Percentiles rank a stretch among this genome's conserved stretches.
phyloP scores from a whole-genome alignment of 768 basidiomycete genomes.

The Termitomyces sp. region DNA sequence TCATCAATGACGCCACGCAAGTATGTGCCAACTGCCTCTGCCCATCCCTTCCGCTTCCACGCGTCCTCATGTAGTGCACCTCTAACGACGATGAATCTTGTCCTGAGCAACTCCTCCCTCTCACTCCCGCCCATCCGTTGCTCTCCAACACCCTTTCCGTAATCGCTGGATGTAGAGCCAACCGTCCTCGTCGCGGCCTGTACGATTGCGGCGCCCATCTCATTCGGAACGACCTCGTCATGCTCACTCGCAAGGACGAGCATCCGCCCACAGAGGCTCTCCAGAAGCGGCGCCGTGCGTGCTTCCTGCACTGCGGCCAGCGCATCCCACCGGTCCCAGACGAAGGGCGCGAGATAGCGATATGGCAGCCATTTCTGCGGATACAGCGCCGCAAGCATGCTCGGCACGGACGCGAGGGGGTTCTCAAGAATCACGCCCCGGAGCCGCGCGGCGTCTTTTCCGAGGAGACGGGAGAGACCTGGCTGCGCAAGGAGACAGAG shows the following conservation, averaged over 20 bases:
- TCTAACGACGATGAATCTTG: constrained; percentile 2
- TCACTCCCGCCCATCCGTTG: not conserved
- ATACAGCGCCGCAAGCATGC: constrained; percentile 43
- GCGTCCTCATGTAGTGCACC: constrained; percentile 19
- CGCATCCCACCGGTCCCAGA: constrained; percentile 45
- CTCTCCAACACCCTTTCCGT: not conserved
- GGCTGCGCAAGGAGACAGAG: constrained; percentile 31
- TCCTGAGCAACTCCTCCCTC: not conserved
- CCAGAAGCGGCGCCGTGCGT: constrained; percentile 6
- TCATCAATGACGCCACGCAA: not conserved
- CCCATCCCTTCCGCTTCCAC: constrained; percentile 15
- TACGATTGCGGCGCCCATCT: constrained; percentile 28
- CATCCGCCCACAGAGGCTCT: constrained; percentile 17
- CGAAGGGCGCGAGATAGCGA: constrained; percentile 38
- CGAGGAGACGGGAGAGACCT: constrained; percentile 3
- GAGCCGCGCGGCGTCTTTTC: constrained; percentile 14
- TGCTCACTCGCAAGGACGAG: constrained; percentile 35
- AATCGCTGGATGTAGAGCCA: too few species aligned
- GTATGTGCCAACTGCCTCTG: constrained; percentile 11
- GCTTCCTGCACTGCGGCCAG: constrained; percentile 17
- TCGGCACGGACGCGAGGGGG: constrained; percentile 40
- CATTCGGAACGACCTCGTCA: constrained; percentile 41
- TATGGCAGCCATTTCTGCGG: constrained; percentile 46
- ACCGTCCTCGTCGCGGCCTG: not conserved
- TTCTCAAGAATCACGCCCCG: constrained; percentile 44